phyloP scores from a whole-genome alignment of 78 protist species.

The Thecamonas trahens region DNA sequence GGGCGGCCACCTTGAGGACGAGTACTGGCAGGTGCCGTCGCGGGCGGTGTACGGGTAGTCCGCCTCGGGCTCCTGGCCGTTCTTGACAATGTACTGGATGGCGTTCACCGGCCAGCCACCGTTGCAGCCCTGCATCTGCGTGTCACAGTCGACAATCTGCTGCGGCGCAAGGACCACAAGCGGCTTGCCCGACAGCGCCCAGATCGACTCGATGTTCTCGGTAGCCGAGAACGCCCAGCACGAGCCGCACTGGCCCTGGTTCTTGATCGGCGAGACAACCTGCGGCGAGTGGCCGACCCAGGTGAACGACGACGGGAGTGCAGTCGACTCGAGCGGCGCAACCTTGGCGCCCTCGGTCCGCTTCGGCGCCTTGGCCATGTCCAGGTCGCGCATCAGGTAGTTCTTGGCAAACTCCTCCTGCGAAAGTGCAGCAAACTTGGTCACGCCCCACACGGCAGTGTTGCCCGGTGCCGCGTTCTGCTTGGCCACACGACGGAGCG shows the following conservation, averaged over 20 bases:
- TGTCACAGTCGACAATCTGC: constrained; percentile 9
- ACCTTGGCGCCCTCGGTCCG: not conserved
- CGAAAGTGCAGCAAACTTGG: not conserved
- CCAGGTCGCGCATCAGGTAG: not conserved
- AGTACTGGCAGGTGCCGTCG: not conserved
- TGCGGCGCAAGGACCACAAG: constrained; percentile 2
- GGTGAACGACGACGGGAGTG: not conserved
- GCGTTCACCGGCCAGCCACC: constrained; percentile 5
- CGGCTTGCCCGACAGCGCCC: not conserved
- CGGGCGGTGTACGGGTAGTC: constrained; percentile 7
- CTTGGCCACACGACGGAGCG: too few relatives aligned
- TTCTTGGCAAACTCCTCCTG: not conserved
- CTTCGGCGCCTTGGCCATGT: not conserved
- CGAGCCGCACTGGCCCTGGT: constrained; percentile 7
- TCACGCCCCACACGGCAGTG: not conserved
- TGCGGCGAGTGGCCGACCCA: not conserved
- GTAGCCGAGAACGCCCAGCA: constrained; percentile 16
- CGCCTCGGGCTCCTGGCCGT: not conserved
- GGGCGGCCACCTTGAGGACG: not conserved
- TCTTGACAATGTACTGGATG: not conserved
- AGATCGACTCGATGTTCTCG: not conserved
- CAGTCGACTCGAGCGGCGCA: not conserved
- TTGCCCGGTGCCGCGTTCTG: too few relatives aligned
- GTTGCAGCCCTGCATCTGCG: not conserved
- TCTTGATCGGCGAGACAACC: not conserved